Evolutionary conservation across 495 filamentous ascomycete species (phyloP).

Genomic region (Rhypophila decipiens): DNA sequence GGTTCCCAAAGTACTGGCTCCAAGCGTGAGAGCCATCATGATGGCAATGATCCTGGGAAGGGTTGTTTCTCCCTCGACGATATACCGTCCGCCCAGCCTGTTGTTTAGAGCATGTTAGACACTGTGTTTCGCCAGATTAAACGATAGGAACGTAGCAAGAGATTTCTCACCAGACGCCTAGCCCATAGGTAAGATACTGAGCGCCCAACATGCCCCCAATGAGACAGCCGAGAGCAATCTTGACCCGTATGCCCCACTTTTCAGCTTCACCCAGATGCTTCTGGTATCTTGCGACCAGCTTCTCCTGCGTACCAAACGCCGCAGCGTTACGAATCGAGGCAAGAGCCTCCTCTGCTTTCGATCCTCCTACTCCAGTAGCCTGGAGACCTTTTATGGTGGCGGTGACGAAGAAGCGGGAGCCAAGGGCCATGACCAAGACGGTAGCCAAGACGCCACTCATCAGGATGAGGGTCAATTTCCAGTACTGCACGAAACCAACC

Average conservation of each 20-base stretch:
- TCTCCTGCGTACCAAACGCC: conserved; percentile 87
- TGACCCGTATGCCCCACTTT: conserved; percentile 68
- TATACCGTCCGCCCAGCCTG: no score
- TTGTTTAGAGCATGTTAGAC: no score
- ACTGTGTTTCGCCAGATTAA: no score
- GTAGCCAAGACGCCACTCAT: no score
- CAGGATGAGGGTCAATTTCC: no score
- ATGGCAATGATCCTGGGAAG: no score
- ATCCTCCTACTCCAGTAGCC: conserved; percentile 76
- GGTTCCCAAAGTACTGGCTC: no score
- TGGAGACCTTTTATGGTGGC: conserved; percentile 70
- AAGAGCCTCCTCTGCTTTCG: conserved; percentile 89
- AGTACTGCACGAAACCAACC: no score
- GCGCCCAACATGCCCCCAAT: conserved; percentile 74
- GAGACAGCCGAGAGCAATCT: conserved; percentile 65
- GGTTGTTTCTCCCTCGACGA: no score
- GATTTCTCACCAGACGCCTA: conserved; percentile 97
- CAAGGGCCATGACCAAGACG: conserved; percentile 67
- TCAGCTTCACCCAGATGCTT: conserved; percentile 64
- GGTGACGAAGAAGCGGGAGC: conserved; percentile 68
- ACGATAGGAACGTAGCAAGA: no score
- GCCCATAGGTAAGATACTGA: conserved; percentile 81
- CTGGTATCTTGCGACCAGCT: conserved; percentile 80
- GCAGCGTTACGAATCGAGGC: conserved; percentile 89
- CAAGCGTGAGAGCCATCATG: no score